Evolutionary conservation across 1,284 basidiomycete genomes (phyloP).

Genomic region (Pascua sp.): DNA sequence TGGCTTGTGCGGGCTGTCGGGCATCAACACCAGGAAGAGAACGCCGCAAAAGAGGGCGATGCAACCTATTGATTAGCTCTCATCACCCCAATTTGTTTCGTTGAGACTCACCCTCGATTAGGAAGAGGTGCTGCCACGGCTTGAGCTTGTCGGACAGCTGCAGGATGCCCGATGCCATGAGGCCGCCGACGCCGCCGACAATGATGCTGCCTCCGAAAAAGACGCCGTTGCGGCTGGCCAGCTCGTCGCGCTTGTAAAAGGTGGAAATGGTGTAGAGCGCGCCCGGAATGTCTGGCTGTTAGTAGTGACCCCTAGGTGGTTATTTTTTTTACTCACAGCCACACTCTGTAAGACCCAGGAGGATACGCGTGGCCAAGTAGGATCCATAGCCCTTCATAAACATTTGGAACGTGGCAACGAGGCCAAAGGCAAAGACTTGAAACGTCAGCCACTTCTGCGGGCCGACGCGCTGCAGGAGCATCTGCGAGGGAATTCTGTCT

Average conservation of each 20-base stretch:
- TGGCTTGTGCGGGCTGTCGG: slow-evolving; percentile 22
- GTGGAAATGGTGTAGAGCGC: slow-evolving; percentile 17
- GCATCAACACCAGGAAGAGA: slow-evolving; percentile 24
- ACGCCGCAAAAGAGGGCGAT: slow-evolving; percentile 22
- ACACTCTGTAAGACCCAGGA: slow-evolving; percentile 24
- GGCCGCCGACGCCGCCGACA: slow-evolving; percentile 17
- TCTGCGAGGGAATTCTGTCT: slow-evolving; percentile 32
- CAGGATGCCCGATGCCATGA: slow-evolving; percentile 19
- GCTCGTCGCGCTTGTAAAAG: slow-evolving; percentile 27
- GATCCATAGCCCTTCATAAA: slow-evolving; percentile 23
- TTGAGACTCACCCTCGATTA: slow-evolving; percentile 17
- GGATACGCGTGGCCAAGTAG: slow-evolving; percentile 27
- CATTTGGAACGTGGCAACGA: slow-evolving; percentile 30
- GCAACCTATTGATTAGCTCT: neutral
- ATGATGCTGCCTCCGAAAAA: slow-evolving; percentile 25
- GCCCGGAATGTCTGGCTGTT: slow-evolving; percentile 18
- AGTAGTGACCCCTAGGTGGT: neutral
- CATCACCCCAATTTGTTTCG: no score
- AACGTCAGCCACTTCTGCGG: slow-evolving; percentile 32
- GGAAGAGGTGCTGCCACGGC: slow-evolving; percentile 10
- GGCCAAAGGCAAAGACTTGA: slow-evolving; percentile 27
- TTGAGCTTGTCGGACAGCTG: slow-evolving; percentile 6
- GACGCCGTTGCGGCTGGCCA: slow-evolving; percentile 18
- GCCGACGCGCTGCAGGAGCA: slow-evolving; percentile 28
- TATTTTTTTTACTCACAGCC: slow-evolving; percentile 1